Percentiles rank a stretch among this genome's conserved stretches.
Conservation (phyloP, 139 green algal genomes). For the Bryopsis sp. region DNA sequence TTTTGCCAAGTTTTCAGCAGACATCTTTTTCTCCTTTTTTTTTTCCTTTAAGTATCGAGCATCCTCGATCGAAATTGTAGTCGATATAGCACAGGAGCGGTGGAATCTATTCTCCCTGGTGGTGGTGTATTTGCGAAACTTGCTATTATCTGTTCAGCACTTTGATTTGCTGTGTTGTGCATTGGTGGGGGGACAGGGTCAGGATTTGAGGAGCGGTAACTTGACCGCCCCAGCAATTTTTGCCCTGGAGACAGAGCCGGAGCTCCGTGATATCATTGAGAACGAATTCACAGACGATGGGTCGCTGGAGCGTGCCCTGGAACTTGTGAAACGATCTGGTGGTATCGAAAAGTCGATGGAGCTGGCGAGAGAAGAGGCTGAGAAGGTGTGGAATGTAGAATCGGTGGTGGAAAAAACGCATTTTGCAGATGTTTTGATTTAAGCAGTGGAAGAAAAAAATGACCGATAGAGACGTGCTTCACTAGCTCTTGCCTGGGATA, state of each 20-base stretch:
- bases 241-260: constrained; percentile 52
- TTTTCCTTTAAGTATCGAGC: too few species aligned
- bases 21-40: too few species aligned
- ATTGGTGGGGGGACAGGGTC: too few species aligned
- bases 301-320: constrained; percentile 63
- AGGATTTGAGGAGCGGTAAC: constrained; percentile 94
- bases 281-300: constrained; percentile 72
- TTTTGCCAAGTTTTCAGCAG: too few species aligned
- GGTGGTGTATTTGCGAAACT: background rate
- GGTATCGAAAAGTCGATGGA: constrained; percentile 39
- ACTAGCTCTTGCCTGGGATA: too few species aligned
- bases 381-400: constrained; percentile 26
- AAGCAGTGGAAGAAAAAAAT: too few species aligned
- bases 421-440: background rate
- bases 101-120: too few species aligned
- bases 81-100: too few species aligned
- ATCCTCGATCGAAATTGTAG: too few species aligned
- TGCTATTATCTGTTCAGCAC: background rate
- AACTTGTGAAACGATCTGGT: constrained; percentile 64
- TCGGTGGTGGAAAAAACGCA: background rate
- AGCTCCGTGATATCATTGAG: constrained; percentile 74
- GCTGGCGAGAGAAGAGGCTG: constrained; percentile 64
- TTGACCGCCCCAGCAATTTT: constrained; percentile 91
- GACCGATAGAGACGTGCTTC: too few species aligned
- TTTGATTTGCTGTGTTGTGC: background rate